phyloP scores from a whole-genome alignment of 2,329 filamentous ascomycete genomes.

The Aspergillus sp. region DNA sequence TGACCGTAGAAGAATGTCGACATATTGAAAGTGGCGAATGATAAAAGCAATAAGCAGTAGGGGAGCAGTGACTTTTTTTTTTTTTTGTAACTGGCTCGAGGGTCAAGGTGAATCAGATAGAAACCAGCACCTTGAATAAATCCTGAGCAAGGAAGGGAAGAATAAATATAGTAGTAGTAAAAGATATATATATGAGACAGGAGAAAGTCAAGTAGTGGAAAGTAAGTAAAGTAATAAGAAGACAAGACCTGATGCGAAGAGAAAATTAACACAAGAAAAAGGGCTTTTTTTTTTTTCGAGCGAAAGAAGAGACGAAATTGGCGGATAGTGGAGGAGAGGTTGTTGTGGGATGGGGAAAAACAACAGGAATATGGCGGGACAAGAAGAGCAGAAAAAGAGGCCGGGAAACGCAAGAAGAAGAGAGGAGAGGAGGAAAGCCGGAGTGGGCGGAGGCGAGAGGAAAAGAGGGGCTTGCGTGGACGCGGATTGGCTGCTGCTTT shows the following conservation, averaged over 20 bases:
- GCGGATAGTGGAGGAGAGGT: conserved; percentile 6
- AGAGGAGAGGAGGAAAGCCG: conserved; percentile 7
- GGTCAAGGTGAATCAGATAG: conserved; percentile 19
- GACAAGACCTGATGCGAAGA: no score
- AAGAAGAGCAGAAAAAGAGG: conserved; percentile 19
- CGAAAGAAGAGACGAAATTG: conserved; percentile 13
- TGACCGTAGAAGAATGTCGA: conserved; percentile 45
- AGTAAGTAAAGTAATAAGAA: no score
- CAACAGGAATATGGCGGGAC: conserved; percentile 19
- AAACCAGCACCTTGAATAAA: conserved; percentile 3
- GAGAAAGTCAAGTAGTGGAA: no score
- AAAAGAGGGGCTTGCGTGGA: conserved; percentile 20
- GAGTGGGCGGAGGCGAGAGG: conserved; percentile 21
- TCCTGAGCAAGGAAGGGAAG: no score
- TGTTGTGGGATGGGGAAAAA: conserved; percentile 19
- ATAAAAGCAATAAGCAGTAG: background rate
- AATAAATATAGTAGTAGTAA: conserved; percentile 9
- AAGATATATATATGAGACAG: no score
- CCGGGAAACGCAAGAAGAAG: conserved; percentile 14
- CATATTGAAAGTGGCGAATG: conserved; percentile 36
- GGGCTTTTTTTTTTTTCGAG: background rate
- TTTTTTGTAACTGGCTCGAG: conserved; percentile 3
- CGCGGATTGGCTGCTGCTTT: no score
- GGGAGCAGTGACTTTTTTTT: background rate
- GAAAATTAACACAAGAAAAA: no score